Evolutionary conservation across 169 alveolate genomes (phyloP), one percentile per base, ranked within the genome.

Genomic region (Plasmodium inui): DNA sequence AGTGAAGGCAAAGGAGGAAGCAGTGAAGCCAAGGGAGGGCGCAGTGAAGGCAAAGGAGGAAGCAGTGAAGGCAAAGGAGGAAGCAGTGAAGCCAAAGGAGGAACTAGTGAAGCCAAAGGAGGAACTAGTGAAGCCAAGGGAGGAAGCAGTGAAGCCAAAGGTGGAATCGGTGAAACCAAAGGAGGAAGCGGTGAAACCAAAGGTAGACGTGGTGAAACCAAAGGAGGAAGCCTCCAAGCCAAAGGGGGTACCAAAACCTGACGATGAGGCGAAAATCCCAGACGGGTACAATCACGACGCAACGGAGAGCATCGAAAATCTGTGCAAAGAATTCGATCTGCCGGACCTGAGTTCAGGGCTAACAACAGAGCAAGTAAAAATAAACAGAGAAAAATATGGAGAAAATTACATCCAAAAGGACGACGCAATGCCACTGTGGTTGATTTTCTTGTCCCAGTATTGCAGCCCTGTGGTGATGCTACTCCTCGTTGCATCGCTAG

Each of bases 321-420:
- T 97, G 71, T 95, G 97, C 92, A 80, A 79, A 71, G 97, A 96
- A 84, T 91, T 97, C 81, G 97, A 97, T 37, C 82, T 96, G 73
- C 91, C 84, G 55, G 98, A 97, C 80, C 81, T 97, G 39, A 84
- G 34, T 57, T 82, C 53, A 22, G 98, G 98, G 0, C 88, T 96
- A 46, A 92, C 98, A 6, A 80, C 83, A 8, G 97, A 95, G 22
- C 98, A 96, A 88, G 96, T 95, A 50, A 92, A 88, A 74, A 89
- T 92, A 73, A 97, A 97, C 89, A 90, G 96, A 22, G 97, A 94
- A 74, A 86, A 95, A 53, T 97, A 96, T 92, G 99, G 99, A 17
- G 96, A 95, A 26, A 98, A 98, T 84, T 88, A 92, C 78, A 96
- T 98, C 79, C 98, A 98, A 85, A 96, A 96, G 90, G 97, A 97